These are phyloP conservation scores for Psidium guajava DNA, from an alignment of 345 rosid genomes.

Conservation along the genomic window DNA sequence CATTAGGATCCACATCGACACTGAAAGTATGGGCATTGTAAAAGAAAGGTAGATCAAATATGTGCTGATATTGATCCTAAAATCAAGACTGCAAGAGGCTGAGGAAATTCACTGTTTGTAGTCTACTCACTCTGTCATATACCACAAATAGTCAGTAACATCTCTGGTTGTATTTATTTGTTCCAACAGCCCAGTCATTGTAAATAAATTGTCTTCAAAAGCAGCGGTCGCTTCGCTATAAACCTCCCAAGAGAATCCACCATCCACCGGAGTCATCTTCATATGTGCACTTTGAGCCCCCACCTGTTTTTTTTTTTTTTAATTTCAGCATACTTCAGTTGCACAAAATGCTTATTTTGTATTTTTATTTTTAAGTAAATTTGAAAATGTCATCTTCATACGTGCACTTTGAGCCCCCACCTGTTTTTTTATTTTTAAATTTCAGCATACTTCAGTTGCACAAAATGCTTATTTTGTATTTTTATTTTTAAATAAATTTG, in stretches of 20 bases:
- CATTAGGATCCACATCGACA: constrained; percentile 29
- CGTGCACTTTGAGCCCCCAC: too few species aligned
- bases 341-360: not conserved
- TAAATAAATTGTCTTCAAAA: constrained; percentile 52
- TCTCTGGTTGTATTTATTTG: constrained; percentile 96
- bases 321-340: not conserved
- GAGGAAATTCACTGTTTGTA: not conserved
- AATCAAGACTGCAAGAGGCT: not conserved
- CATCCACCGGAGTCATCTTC: constrained; percentile 77
- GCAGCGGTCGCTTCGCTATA: constrained; percentile 62
- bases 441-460: not conserved
- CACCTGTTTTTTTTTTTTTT: constrained; percentile 26
- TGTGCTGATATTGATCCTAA: not conserved
- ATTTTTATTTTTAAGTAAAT: not conserved
- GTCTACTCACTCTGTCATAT: constrained; percentile 85
- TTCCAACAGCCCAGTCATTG: constrained; percentile 79
- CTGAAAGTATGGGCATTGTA: constrained; percentile 9
- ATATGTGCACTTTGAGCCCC: constrained; percentile 82
- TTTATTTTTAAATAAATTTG: not conserved
- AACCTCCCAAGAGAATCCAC: constrained; percentile 90
- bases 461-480: not conserved
- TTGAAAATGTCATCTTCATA: too few species aligned
- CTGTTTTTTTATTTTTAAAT: too few species aligned
- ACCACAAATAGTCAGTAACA: constrained; percentile 88
- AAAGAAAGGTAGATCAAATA: not conserved